These are phyloP conservation scores for Neurospora sp. DNA, from an alignment of 495 filamentous ascomycete genomes.

Conservation along the genomic window DNA sequence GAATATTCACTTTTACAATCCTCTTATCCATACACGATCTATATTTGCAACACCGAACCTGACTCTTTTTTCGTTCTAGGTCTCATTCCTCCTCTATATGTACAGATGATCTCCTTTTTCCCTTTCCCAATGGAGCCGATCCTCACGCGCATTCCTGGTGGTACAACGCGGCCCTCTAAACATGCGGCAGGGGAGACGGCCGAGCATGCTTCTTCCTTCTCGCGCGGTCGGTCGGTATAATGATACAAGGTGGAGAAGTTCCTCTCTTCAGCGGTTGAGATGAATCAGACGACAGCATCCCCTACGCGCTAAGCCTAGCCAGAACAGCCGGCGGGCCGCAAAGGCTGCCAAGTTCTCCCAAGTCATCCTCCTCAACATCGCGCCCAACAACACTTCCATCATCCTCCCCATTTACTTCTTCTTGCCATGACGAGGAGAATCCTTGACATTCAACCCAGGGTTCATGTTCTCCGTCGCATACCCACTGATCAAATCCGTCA, in stretches of 20 bases:
- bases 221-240: too few relatives aligned
- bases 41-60: too few relatives aligned
- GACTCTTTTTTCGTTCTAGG: not conserved
- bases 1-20: not conserved
- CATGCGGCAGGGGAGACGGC: not conserved
- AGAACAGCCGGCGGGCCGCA: too few relatives aligned
- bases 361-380: too few relatives aligned
- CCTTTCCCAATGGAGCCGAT: not conserved
- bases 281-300: too few relatives aligned
- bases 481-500: constrained; percentile 62
- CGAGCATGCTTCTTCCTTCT: too few relatives aligned
- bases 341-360: too few relatives aligned
- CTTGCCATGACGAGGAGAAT: constrained; percentile 6
- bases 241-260: too few relatives aligned
- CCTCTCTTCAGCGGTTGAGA: too few relatives aligned
- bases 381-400: too few relatives aligned
- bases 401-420: constrained; percentile 22
- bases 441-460: constrained; percentile 20
- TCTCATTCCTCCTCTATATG: not conserved
- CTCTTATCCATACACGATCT: not conserved
- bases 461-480: constrained; percentile 36
- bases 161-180: not conserved
- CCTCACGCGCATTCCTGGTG: not conserved
- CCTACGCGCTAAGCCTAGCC: too few relatives aligned
- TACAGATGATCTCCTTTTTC: not conserved